Evolutionary conservation across 352 stramenopile species (phyloP).

Genomic region (Aphanomyces stellatus): DNA sequence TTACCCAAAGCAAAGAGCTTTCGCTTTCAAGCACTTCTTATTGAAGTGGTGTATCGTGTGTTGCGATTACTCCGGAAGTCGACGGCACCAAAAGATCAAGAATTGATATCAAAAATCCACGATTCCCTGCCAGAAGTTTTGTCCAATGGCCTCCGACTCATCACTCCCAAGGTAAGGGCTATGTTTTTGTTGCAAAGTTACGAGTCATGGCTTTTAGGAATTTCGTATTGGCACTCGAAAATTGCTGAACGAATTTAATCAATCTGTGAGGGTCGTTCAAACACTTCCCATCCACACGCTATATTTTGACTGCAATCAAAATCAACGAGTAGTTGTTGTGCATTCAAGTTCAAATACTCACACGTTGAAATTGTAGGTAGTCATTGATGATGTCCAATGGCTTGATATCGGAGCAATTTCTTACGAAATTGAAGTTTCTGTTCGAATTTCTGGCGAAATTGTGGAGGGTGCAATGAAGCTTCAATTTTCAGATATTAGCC

Average conservation of each 20-base stretch:
- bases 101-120: not conserved
- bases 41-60: slow-evolving; percentile 16
- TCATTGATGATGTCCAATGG: not conserved
- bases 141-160: not conserved
- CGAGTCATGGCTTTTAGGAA: not conserved
- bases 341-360: too few relatives aligned
- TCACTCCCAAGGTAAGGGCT: slow-evolving; percentile 8
- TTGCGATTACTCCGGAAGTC: slow-evolving; percentile 9
- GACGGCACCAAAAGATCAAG: slow-evolving; percentile 1
- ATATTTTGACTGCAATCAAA: not conserved
- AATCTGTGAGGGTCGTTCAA: not conserved
- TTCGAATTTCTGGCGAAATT: not conserved
- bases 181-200: not conserved
- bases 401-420: slow-evolving; percentile 13
- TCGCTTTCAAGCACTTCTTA: slow-evolving; percentile 16
- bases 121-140: slow-evolving; percentile 8
- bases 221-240: slow-evolving; percentile 12
- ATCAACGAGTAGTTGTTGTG: slow-evolving; percentile 7
- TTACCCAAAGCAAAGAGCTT: slow-evolving; percentile 17
- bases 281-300: slow-evolving; percentile 3
- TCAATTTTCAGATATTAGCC: not conserved
- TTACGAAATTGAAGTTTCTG: slow-evolving; percentile 1
- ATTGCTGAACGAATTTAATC: slow-evolving; percentile 14
- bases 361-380: too few relatives aligned
- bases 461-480: slow-evolving; percentile 11